A percentile compares a stretch with the other conserved stretches of the same genome.
phyloP scores from a whole-genome alignment of 148 eudicot genomes.

The Beta vulgaris region DNA sequence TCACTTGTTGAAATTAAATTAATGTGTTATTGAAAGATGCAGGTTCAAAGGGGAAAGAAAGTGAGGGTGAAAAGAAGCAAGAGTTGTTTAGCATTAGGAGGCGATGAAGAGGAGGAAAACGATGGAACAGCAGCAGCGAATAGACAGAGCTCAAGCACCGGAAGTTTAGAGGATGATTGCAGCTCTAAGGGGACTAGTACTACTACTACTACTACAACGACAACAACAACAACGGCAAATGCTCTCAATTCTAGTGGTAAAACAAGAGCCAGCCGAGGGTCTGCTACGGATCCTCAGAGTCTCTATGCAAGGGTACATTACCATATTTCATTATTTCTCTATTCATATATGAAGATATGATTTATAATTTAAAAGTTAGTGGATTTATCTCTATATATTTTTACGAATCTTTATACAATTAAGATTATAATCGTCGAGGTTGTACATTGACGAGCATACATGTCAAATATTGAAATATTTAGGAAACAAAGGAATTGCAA shows the following conservation, averaged over 20 bases:
- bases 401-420: too few relatives aligned
- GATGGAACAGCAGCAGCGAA: conserved; percentile 22
- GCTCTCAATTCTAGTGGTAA: conserved; percentile 42
- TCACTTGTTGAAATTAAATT: too few relatives aligned
- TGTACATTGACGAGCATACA: too few relatives aligned
- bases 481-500: too few relatives aligned
- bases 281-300: conserved; percentile 93
- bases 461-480: too few relatives aligned
- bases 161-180: conserved; percentile 49
- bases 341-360: background rate
- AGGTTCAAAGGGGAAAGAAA: conserved; percentile 53
- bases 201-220: background rate
- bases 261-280: conserved; percentile 58
- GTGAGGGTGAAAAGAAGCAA: conserved; percentile 45
- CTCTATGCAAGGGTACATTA: conserved; percentile 77
- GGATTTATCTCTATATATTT: too few relatives aligned
- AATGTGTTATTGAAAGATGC: background rate
- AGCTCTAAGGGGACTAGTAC: conserved; percentile 34
- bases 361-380: too few relatives aligned
- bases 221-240: background rate
- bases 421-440: too few relatives aligned
- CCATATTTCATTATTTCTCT: background rate
- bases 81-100: conserved; percentile 28
- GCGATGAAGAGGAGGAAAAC: conserved; percentile 31
- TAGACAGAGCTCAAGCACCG: conserved; percentile 32